Evolutionary conservation across 192 early-diverging fungal genomes (phyloP).

Genomic region (Spizellomyces punctatus): DNA sequence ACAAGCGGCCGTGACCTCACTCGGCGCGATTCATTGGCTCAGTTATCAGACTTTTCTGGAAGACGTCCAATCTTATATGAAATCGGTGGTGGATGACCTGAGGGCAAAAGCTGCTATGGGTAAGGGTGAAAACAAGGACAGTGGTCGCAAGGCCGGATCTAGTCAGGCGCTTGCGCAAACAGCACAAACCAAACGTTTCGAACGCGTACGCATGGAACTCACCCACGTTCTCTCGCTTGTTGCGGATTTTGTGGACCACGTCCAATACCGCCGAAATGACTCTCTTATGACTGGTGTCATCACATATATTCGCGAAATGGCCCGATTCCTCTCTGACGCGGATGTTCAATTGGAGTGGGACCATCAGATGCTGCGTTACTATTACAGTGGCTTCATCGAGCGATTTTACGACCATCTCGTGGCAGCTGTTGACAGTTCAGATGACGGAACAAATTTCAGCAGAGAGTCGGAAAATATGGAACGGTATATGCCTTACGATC

Average conservation of each 20-base stretch:
- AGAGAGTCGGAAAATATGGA: conserved; percentile 17
- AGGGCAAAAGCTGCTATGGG: conserved; percentile 43
- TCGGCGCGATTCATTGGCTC: conserved; percentile 66
- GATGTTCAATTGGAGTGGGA: conserved; percentile 85
- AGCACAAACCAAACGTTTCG: conserved; percentile 52
- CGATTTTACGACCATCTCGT: conserved; percentile 74
- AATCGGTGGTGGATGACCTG: conserved; percentile 64
- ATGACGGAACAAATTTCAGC: background rate
- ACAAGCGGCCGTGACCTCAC: conserved; percentile 63
- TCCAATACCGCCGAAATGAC: conserved; percentile 60
- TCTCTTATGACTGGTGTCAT: conserved; percentile 66
- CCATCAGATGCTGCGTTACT: conserved; percentile 81
- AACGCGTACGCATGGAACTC: conserved; percentile 71
- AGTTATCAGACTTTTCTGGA: conserved; percentile 71
- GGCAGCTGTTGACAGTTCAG: conserved; percentile 1
- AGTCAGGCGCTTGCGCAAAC: conserved; percentile 48
- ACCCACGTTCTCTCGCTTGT: conserved; percentile 73
- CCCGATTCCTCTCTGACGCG: conserved; percentile 67
- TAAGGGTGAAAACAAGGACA: conserved; percentile 7
- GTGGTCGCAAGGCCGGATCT: conserved; percentile 49
- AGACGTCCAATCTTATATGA: conserved; percentile 64
- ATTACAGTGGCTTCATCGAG: conserved; percentile 90
- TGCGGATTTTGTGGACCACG: conserved; percentile 64
- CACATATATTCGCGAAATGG: conserved; percentile 55
- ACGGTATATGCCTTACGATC: conserved; percentile 70